Conservation (phyloP, 768 basidiomycete genomes). For the Xerocomellus chrysenteron region DNA sequence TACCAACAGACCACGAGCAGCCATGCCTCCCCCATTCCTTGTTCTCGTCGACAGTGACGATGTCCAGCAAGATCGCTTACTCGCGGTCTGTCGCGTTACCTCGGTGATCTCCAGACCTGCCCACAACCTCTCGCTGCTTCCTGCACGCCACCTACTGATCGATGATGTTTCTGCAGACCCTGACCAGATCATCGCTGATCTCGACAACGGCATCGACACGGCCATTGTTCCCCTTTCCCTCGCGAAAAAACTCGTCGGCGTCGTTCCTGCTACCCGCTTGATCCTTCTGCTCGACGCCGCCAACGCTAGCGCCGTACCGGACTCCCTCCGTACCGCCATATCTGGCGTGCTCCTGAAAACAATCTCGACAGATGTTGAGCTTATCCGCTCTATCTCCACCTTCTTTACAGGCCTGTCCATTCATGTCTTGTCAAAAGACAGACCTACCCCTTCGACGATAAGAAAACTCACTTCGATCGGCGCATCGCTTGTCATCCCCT, state of each 20-base stretch:
- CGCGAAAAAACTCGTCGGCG: slow-evolving; percentile 64
- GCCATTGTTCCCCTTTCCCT: slow-evolving; percentile 70
- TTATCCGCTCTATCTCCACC: slow-evolving; percentile 72
- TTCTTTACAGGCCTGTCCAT: slow-evolving; percentile 68
- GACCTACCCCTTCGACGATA: slow-evolving; percentile 60
- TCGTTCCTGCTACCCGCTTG: slow-evolving; percentile 69
- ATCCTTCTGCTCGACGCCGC: slow-evolving; percentile 73
- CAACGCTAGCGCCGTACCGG: slow-evolving; percentile 71
- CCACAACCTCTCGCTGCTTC: slow-evolving; percentile 31
- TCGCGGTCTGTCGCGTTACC: slow-evolving; percentile 68
- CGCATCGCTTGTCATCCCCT: slow-evolving; percentile 70
- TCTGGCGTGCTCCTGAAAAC: slow-evolving; percentile 82
- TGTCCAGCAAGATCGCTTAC: slow-evolving; percentile 47
- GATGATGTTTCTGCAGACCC: slow-evolving; percentile 47
- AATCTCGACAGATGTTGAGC: slow-evolving; percentile 66
- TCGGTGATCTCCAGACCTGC: slow-evolving; percentile 60
- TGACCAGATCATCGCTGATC: slow-evolving; percentile 59
- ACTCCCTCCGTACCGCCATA: slow-evolving; percentile 68
- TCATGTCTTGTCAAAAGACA: slow-evolving; percentile 54
- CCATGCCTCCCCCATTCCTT: slow-evolving; percentile 45
- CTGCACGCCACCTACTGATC: slow-evolving; percentile 52
- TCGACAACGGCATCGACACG: slow-evolving; percentile 81
- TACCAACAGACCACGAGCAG: background rate
- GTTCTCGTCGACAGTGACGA: slow-evolving; percentile 53
- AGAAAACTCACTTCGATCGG: slow-evolving; percentile 57